Evolutionary conservation across 345 rosid species (phyloP).

Genomic region (Sisymbrium altissimum): DNA sequence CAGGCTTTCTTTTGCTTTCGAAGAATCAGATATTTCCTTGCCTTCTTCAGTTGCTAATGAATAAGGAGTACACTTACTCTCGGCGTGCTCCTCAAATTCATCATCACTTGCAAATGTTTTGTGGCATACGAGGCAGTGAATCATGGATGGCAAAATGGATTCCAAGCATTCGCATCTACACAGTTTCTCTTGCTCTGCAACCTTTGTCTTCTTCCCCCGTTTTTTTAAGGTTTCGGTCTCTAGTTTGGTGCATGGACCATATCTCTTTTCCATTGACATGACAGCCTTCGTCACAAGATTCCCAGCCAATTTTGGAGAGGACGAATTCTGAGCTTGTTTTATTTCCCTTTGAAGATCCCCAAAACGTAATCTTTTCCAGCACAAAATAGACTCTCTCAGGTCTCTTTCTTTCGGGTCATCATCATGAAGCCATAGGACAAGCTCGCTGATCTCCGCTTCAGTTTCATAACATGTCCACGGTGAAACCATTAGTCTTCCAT

Average conservation of each 20-base stretch:
- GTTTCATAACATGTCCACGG: constrained; percentile 69
- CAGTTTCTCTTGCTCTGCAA: constrained; percentile 48
- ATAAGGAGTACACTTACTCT: constrained; percentile 52
- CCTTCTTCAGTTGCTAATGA: constrained; percentile 42
- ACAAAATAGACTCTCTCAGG: constrained; percentile 65
- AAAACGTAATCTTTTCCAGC: constrained; percentile 55
- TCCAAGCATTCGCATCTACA: constrained; percentile 84
- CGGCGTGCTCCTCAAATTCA: constrained; percentile 60
- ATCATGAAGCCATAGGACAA: constrained; percentile 67
- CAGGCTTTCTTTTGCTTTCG: constrained; percentile 44
- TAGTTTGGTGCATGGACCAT: constrained; percentile 51
- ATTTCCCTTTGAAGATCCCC: constrained; percentile 40
- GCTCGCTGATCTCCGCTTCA: constrained; percentile 66
- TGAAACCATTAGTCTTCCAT: constrained; percentile 35
- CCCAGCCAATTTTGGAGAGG: constrained; percentile 28
- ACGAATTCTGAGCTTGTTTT: constrained; percentile 32
- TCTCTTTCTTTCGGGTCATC: constrained; percentile 64
- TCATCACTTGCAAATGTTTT: constrained; percentile 49
- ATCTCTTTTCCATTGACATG: constrained; percentile 60
- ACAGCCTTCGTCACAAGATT: constrained; percentile 67
- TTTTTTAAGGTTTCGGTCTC: constrained; percentile 45
- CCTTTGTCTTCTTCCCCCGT: constrained; percentile 49
- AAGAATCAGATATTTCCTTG: constrained; percentile 40
- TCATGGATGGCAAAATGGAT: constrained; percentile 70
- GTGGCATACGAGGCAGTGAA: constrained; percentile 84